A percentile compares a stretch with the other conserved stretches of the same genome.
These are phyloP conservation scores for Isabelozyma heimii DNA, from an alignment of 805 yeast species.

Conservation along the genomic window DNA sequence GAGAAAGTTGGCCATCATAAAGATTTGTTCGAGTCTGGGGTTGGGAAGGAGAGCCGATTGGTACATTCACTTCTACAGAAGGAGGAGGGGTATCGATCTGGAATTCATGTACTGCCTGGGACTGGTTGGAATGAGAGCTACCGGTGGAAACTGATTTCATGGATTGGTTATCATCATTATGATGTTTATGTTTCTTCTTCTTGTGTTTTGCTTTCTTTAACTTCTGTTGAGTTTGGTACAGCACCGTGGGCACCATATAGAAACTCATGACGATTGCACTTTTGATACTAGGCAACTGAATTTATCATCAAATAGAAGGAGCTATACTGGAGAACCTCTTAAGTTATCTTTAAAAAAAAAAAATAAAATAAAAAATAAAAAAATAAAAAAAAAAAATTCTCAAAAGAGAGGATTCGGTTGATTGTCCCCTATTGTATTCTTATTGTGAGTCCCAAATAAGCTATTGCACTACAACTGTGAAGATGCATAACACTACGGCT, in stretches of 20 bases:
- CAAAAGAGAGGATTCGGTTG: too few relatives aligned
- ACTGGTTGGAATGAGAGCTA: conserved; percentile 1
- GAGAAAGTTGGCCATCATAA: background rate
- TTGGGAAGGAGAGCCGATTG: background rate
- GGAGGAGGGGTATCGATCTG: background rate
- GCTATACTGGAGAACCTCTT: too few relatives aligned
- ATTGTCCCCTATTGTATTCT: too few relatives aligned
- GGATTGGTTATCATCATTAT: background rate
- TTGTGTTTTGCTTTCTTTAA: conserved; percentile 20
- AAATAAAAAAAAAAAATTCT: too few relatives aligned
- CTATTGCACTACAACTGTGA: too few relatives aligned
- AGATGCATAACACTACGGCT: too few relatives aligned
- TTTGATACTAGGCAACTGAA: background rate
- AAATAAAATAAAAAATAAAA: background rate
- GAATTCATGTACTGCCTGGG: background rate
- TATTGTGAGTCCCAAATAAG: too few relatives aligned
- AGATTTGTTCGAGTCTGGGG: background rate
- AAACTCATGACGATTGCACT: conserved; percentile 27
- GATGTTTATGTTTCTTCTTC: conserved; percentile 7
- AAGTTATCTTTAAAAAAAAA: too few relatives aligned
- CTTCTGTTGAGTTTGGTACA: conserved; percentile 41
- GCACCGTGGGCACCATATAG: conserved; percentile 37
- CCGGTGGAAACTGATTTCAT: background rate
- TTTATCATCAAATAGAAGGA: background rate
- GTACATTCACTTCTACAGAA: background rate